These are phyloP conservation scores for Paralagenidium karlingii DNA, from an alignment of 352 stramenopile species.

Conservation along the genomic window DNA sequence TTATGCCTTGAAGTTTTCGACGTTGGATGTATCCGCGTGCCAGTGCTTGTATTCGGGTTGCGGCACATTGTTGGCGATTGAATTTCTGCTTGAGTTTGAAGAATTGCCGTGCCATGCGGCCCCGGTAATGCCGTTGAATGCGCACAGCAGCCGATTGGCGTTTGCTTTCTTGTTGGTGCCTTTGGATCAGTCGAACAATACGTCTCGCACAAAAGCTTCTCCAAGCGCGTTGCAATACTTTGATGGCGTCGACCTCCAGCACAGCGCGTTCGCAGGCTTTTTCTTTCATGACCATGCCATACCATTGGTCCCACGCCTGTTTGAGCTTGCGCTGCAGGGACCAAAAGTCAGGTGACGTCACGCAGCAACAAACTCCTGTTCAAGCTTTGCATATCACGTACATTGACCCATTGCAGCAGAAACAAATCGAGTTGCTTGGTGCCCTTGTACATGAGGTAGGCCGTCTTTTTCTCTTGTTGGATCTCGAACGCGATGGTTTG, in stretches of 20 bases:
- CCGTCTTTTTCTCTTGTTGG: slow-evolving; percentile 58
- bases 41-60: slow-evolving; percentile 29
- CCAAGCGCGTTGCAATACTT: slow-evolving; percentile 46
- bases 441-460: slow-evolving; percentile 67
- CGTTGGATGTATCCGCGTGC: slow-evolving; percentile 4
- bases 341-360: too few species aligned
- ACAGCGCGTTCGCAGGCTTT: slow-evolving; percentile 34
- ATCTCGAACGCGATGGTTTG: slow-evolving; percentile 34
- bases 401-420: slow-evolving; percentile 46
- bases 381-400: not conserved
- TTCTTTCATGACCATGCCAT: slow-evolving; percentile 25
- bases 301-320: slow-evolving; percentile 62
- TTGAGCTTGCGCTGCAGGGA: slow-evolving; percentile 39
- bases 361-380: not conserved
- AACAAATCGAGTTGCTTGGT: slow-evolving; percentile 65
- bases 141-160: slow-evolving; percentile 27
- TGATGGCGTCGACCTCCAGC: slow-evolving; percentile 34
- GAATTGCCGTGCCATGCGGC: slow-evolving; percentile 21
- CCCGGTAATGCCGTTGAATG: slow-evolving; percentile 51
- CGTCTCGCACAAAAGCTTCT: slow-evolving; percentile 26
- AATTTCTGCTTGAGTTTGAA: slow-evolving; percentile 37
- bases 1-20: slow-evolving; percentile 1
- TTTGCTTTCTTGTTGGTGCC: slow-evolving; percentile 18
- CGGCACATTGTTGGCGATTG: slow-evolving; percentile 21
- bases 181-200: slow-evolving; percentile 31